Conservation (phyloP, 2,329 filamentous ascomycete species). For the Xylaria digitata region DNA sequence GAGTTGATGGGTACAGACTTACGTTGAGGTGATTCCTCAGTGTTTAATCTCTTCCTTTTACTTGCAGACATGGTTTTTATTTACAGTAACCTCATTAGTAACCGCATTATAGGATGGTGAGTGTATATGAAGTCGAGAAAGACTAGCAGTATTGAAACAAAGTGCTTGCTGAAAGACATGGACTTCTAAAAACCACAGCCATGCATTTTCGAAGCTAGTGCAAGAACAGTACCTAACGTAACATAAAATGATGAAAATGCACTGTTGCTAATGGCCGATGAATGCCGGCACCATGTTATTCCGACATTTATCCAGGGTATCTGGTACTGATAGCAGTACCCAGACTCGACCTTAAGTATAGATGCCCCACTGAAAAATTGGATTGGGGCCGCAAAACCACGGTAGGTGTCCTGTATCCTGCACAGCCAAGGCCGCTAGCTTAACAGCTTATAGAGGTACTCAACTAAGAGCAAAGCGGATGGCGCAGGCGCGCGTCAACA, state of each 20-base stretch:
- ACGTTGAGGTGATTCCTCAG: conserved; percentile 51
- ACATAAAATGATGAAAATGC: background rate
- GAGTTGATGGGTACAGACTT: conserved; percentile 37
- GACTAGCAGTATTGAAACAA: background rate
- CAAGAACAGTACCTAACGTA: background rate
- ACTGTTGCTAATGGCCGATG: background rate
- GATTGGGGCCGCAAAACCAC: background rate
- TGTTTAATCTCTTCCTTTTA: conserved; percentile 58
- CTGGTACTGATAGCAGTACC: too few species aligned
- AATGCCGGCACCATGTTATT: conserved; percentile 2
- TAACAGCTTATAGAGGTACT: background rate
- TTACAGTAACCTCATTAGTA: background rate
- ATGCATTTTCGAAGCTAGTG: too few species aligned
- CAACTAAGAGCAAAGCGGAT: conserved; percentile 17
- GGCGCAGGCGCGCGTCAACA: conserved; percentile 16
- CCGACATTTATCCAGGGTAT: background rate
- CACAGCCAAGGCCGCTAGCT: background rate
- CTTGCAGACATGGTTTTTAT: conserved; percentile 47
- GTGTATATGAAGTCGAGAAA: background rate
- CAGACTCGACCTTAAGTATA: too few species aligned
- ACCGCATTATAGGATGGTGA: background rate
- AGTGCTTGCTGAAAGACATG: too few species aligned
- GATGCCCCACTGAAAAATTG: background rate
- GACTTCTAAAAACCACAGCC: too few species aligned
- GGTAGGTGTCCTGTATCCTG: too few species aligned